phyloP scores from a whole-genome alignment of 140 eudicot genomes.

The Senecio squalidus region DNA sequence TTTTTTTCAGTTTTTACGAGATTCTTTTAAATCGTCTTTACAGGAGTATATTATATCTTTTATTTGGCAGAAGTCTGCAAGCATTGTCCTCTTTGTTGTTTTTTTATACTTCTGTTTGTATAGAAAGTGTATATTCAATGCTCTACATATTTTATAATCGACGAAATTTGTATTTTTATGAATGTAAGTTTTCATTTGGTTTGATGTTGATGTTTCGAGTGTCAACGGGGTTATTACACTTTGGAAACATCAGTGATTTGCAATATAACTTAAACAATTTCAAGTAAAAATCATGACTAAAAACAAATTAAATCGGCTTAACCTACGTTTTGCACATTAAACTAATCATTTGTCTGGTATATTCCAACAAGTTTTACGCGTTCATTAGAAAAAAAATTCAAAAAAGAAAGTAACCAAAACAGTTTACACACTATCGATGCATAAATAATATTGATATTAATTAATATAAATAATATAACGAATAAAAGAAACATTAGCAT shows the following conservation, averaged over 20 bases:
- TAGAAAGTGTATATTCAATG: neutral
- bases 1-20: neutral
- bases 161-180: slow-evolving; percentile 1
- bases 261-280: neutral
- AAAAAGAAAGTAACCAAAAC: slow-evolving; percentile 9
- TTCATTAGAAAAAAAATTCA: too few species aligned
- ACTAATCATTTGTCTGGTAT: slow-evolving; percentile 4
- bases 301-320: slow-evolving; percentile 25
- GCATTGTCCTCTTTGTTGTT: slow-evolving; percentile 13
- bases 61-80: neutral
- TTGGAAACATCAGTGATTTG: slow-evolving; percentile 23
- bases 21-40: too few species aligned
- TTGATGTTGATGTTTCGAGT: slow-evolving; percentile 6
- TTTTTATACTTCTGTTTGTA: neutral
- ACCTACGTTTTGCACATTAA: neutral
- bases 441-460: slow-evolving; percentile 10
- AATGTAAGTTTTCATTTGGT: slow-evolving; percentile 19
- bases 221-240: slow-evolving; percentile 23
- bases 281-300: neutral
- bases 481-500: slow-evolving; percentile 28
- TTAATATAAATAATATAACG: slow-evolving; percentile 18
- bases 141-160: neutral
- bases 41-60: neutral
- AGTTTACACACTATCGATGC: neutral
- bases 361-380: slow-evolving; percentile 18